Percentiles rank a stretch among this genome's conserved stretches.
These are phyloP conservation scores for cucumber (Cucumis sativus) DNA, from an alignment of 306 rosid genomes.

Conservation along the genomic window DNA sequence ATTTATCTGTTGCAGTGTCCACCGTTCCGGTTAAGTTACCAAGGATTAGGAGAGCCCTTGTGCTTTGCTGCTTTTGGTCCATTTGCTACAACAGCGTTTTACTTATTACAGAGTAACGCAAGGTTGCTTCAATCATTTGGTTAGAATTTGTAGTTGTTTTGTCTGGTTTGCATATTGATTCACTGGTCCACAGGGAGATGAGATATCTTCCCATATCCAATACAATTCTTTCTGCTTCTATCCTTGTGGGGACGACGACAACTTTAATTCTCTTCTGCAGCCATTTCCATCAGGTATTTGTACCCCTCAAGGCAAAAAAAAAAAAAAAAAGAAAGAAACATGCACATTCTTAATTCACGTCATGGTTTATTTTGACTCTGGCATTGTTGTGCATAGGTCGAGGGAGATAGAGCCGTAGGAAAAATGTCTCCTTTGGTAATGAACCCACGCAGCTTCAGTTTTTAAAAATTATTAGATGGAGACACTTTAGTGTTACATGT, in stretches of 20 bases:
- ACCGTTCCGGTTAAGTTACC: constrained; percentile 86
- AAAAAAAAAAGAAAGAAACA: neutral
- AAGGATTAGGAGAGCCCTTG: constrained; percentile 84
- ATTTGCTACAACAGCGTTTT: constrained; percentile 71
- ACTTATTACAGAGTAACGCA: constrained; percentile 60
- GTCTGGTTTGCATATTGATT: constrained; percentile 4
- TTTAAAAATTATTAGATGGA: neutral
- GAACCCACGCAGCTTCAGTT: neutral
- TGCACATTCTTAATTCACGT: neutral
- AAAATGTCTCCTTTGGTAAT: constrained; percentile 84
- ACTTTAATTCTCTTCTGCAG: constrained; percentile 81
- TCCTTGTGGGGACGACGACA: constrained; percentile 80
- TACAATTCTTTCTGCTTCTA: constrained; percentile 55
- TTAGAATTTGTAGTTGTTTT: neutral
- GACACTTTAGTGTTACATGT: neutral
- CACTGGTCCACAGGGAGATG: constrained; percentile 29
- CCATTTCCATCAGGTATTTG: constrained; percentile 78
- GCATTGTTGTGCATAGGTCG: constrained; percentile 33
- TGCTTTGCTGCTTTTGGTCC: constrained; percentile 94
- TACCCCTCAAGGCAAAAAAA: neutral
- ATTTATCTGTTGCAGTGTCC: constrained; percentile 53
- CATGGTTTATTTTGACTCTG: neutral
- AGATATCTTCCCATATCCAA: constrained; percentile 33
- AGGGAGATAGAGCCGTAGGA: constrained; percentile 65
- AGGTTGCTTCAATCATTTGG: constrained; percentile 29